Evolutionary conservation across 148 eudicot genomes (phyloP), one percentile per base, ranked within the genome.

Genomic region (Talinum fruticosum): DNA sequence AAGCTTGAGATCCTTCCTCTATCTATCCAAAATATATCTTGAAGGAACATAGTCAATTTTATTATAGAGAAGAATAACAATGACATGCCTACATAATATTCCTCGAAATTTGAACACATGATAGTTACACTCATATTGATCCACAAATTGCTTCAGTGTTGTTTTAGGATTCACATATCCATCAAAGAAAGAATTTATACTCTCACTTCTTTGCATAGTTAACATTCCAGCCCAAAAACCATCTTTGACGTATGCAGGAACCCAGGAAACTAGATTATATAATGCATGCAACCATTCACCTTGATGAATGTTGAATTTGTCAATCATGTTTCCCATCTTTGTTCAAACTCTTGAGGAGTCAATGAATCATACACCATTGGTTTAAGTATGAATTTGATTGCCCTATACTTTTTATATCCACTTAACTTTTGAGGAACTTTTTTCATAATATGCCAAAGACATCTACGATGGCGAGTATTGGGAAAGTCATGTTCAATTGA

Each of bases 161-260:
- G 74, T 71, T 12, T 71, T 70, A 5, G 28, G n/a, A 38, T 70
- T 70, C 6, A 71, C 74, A 29, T 71, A 71, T 33, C 45, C 45
- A 21, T 72, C 47, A 16, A 72, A 72, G 19, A 72, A 72, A 30
- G n/a, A 15, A 72, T 72, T 72, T 15, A 51, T 10, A 51, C 64
- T 53, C n/a, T 72, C 75, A 51, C 33, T 72, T 49, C 62, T 72
- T 32, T 72, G 38, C 15, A 38, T 51, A 53, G 18, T 30, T 18
- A 38, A 72, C 75, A 72, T 72, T 28, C 61, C 35, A 30, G 75
- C 62, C 75, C 37, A 72, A 72, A 72, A 72, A 29, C 12, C 15
- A 10, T 72, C 75, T 24, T 45, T 72, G 2, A 72, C 37, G 10
- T 28, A 5, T 33, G 23, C 10, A 53, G 61, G 75, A 3, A 47